Evolutionary conservation across 1,284 basidiomycete genomes (phyloP).

Genomic region (Boletus subluridellus): DNA sequence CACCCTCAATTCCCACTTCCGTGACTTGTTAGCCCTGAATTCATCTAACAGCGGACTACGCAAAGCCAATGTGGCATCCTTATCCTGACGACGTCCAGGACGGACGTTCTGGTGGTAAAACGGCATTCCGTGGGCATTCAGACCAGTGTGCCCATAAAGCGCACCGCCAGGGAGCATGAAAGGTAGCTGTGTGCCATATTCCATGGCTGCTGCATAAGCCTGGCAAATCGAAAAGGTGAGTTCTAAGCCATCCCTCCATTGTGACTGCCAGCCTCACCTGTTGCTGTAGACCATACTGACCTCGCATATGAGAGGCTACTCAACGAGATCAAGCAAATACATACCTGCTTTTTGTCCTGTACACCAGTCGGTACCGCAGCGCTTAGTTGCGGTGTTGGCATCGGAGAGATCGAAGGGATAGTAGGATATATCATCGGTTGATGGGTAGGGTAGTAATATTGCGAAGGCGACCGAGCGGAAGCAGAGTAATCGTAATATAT

Average conservation of each 20-base stretch:
- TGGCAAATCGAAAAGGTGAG: slow-evolving; percentile 44
- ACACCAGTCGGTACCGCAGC: slow-evolving; percentile 41
- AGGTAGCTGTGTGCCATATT: slow-evolving; percentile 50
- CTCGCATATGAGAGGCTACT: slow-evolving; percentile 6
- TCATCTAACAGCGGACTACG: slow-evolving; percentile 79
- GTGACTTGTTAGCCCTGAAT: slow-evolving; percentile 76
- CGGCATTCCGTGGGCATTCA: slow-evolving; percentile 34
- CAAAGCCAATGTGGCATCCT: slow-evolving; percentile 37
- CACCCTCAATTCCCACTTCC: slow-evolving; percentile 80
- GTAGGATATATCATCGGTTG: slow-evolving; percentile 60
- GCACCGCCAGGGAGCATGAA: slow-evolving; percentile 44
- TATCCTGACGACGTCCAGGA: slow-evolving; percentile 41
- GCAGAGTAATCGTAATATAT: slow-evolving; percentile 61
- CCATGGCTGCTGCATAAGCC: slow-evolving; percentile 41
- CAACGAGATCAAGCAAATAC: slow-evolving; percentile 15
- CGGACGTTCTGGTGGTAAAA: slow-evolving; percentile 43
- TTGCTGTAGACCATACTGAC: slow-evolving; percentile 50
- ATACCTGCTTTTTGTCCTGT: slow-evolving; percentile 63
- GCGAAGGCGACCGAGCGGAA: slow-evolving; percentile 48
- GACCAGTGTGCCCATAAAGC: slow-evolving; percentile 39
- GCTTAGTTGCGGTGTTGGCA: slow-evolving; percentile 48
- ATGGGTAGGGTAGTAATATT: slow-evolving; percentile 58
- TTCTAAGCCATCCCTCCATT: slow-evolving; percentile 40
- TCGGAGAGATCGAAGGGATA: slow-evolving; percentile 48
- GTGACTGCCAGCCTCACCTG: slow-evolving; percentile 40